Percentiles rank a stretch among this genome's conserved stretches.
Evolutionary conservation across 2,329 filamentous ascomycete species (phyloP).

Genomic region (Coniochaeta sp.): DNA sequence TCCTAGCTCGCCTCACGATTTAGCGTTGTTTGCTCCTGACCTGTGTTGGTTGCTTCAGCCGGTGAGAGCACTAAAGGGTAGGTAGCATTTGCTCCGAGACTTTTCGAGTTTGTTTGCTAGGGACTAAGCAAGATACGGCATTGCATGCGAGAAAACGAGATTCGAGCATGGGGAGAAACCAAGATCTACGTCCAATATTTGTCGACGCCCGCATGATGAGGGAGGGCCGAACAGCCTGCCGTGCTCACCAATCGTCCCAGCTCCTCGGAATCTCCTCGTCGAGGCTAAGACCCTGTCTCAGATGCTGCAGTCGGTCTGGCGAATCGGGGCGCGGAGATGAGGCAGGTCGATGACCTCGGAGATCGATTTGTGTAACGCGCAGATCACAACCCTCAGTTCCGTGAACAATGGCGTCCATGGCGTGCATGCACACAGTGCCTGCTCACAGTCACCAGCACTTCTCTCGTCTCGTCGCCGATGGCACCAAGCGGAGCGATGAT

Average conservation of each 20-base stretch:
- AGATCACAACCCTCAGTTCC: constrained; percentile 1
- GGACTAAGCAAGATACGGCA: too few relatives aligned
- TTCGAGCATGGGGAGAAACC: too few relatives aligned
- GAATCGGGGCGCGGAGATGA: not conserved
- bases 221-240: not conserved
- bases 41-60: too few relatives aligned
- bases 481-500: not conserved
- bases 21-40: too few relatives aligned
- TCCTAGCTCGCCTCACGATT: too few relatives aligned
- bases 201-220: too few relatives aligned
- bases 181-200: not conserved
- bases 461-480: not conserved
- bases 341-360: not conserved
- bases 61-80: too few relatives aligned
- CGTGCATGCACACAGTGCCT: constrained; percentile 1
- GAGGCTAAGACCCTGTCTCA: not conserved
- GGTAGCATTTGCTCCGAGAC: too few relatives aligned
- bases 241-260: not conserved
- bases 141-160: too few relatives aligned
- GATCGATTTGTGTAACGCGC: constrained; percentile 2
- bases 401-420: not conserved
- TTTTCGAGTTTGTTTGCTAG: too few relatives aligned
- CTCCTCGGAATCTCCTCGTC: not conserved
- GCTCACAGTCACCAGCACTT: not conserved
- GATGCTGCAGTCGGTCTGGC: not conserved